Evolutionary conservation across 257 asterid genomes (phyloP), one percentile per base, ranked within the genome.

Genomic region (Fraxinus anomala): DNA sequence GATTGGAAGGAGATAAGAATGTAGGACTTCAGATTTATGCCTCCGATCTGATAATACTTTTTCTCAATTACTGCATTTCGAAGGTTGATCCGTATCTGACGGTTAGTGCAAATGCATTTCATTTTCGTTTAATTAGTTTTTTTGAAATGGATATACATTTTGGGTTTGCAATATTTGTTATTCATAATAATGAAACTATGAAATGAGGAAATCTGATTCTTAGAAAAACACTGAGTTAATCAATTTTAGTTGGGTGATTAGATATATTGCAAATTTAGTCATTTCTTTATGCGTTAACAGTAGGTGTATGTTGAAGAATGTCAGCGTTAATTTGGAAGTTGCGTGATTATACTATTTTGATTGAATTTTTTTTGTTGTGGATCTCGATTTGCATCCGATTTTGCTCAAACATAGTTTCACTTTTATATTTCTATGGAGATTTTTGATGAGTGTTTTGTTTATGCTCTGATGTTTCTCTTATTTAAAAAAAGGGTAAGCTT

Each of bases 401-500:
- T 51, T 5, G 63, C 24, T 17, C 63, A 16, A 3, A 51, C 61
- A 49, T 4, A 14, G 21, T 51, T 51, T 14, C 23, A 16, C 21
- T 51, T 14, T 14, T 51, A 19, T 14, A 51, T 51, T 51, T 51
- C 21, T 51, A 5, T 51, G 63, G 19, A 51, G 23, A 44, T 39
- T 44, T 44, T 44, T 44, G 19, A 44, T 0, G 51, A 3, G 51
- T 12, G 17, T 44, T 13, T 3, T 44, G 19, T 44, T 44, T 44
- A 12, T 13, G 17, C 51, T 44, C 51, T 13, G 51, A 44, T 44
- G 19, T 44, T 44, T 44, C 5, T 44, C 6, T 19, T 44, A 44
- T 44, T 44, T 44, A 3, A 42, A 17, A 6, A 21, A n/a, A 56
- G 82, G 73, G 44, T 14, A 51, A 49, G 30, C 67, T 79, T 11